Evolutionary conservation across 495 filamentous ascomycete genomes (phyloP), one percentile per base, ranked within the genome.

Genomic region (Amphirosellinia nigrospora): DNA sequence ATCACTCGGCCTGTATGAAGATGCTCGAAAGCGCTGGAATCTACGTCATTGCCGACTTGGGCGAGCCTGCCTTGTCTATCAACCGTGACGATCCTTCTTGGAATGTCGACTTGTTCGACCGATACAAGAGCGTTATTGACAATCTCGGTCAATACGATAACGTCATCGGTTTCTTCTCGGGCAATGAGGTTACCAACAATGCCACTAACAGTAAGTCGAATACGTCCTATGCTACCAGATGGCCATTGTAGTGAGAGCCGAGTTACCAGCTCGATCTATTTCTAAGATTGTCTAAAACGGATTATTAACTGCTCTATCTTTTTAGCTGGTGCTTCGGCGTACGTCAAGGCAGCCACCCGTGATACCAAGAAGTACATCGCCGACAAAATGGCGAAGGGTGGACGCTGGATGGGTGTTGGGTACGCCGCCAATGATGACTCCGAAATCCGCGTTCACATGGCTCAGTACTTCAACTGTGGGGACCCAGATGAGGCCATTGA

Each of bases 291-390:
- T 26, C 50, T 28, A 36, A 8, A 8, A 36, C 30, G 21, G n/a
- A 34, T 19, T 0, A 38, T 58, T 69, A 39, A 69, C 34, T 11
- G 28, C 34, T 21, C 34, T 21, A 10, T 8, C 1, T 13, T 9
- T 53, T 19, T 13, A 78, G 75, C 95, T 32, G 84, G 84, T 71
- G 94, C 94, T 43, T 93, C 91, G 62, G 93, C 95, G 60, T 98
- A 91, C 75, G 95, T 97, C 77, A 98, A 98, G 86, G 96, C 96
- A 68, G 94, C 96, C 43, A 93, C 97, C 36, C 94, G 94, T 72
- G 95, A 98, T 79, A 92, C 88, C 84, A 99, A 99, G 86, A 86
- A 88, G 38, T 97, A 98, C 80, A 97, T 99, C 83, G 90, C 89
- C 76, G 73, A 82, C 59, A 90, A 92, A 81, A 72, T 71, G 61